Evolutionary conservation across 2,329 filamentous ascomycete genomes (phyloP), one percentile per base, ranked within the genome.

Genomic region (Cyphellophora attinorum): DNA sequence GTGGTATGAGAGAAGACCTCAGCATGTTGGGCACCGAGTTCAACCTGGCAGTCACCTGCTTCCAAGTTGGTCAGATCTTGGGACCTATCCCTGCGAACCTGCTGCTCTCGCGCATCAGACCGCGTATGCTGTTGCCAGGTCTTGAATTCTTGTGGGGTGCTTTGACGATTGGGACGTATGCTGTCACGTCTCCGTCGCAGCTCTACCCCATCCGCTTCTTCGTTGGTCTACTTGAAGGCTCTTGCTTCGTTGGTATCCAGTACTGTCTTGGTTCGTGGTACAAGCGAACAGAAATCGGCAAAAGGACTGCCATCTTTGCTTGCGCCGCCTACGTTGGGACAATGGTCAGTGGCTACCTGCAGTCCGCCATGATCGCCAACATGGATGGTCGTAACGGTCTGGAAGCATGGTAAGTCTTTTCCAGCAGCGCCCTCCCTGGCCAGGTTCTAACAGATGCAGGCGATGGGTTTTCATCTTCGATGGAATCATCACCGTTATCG

Each of bases 341-440:
- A 6, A 34, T 37, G 27, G 37, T 41, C 16, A 27, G 19, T 11
- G 39, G 39, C 5, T 34, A 38, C 18, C 33, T 41, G 13, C 35
- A 38, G 27, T 30, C 34, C 6, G 39, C 31, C 19, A 34, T 41
- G 13, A 14, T 30, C 16, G 64, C 63, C 13, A 65, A 65, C 16
- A 56, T 74, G 0, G 65, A 67, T 11, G 69, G 69, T 1, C 54
- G 64, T 0, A 50, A 50, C 6, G 69, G 69, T 0, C 62, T 67
- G 48, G 53, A 61, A 0, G 70, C 68, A 0, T 41, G 33, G 55
- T 25, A n/a, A 25, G 21, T 8, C n/a, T n/a, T n/a, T n/a, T n/a
- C n/a, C n/a, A n/a, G n/a, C n/a, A n/a, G n/a, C n/a, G n/a, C n/a
- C n/a, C n/a, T n/a, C n/a, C n/a, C n/a, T n/a, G n/a, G n/a, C n/a